phyloP scores from a whole-genome alignment of 2,329 filamentous ascomycete genomes.

The Diaporthe helianthi region DNA sequence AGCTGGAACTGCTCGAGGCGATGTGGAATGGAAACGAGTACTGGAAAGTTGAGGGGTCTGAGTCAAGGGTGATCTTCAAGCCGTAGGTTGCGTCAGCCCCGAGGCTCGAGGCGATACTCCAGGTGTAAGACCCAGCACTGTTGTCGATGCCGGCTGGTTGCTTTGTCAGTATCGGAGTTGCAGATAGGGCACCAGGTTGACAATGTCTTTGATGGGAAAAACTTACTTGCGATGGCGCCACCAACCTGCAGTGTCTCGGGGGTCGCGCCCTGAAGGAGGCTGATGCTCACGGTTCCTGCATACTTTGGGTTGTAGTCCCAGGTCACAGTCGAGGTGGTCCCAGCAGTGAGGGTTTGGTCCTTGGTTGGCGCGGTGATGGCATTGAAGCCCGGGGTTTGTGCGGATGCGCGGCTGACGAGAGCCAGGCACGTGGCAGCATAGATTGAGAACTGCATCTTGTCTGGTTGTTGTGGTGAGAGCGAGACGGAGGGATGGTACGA shows the following conservation, averaged over 20 bases:
- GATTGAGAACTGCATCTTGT: conserved; percentile 63
- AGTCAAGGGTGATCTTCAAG: conserved; percentile 60
- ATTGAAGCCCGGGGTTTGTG: conserved; percentile 64
- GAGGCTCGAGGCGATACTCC: conserved; percentile 56
- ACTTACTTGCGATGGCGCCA: conserved; percentile 58
- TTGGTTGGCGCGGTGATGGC: conserved; percentile 55
- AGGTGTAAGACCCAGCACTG: conserved; percentile 53
- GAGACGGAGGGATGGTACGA: not conserved
- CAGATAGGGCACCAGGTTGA: not conserved
- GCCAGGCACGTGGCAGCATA: conserved; percentile 58
- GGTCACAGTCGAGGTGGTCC: conserved; percentile 56
- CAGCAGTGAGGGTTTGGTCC: conserved; percentile 54
- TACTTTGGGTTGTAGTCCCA: conserved; percentile 55
- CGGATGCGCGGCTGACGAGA: conserved; percentile 57
- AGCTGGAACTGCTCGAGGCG: conserved; percentile 38
- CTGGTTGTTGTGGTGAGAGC: conserved; percentile 35
- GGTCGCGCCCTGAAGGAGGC: conserved; percentile 60
- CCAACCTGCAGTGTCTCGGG: conserved; percentile 51
- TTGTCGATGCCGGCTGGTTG: conserved; percentile 55
- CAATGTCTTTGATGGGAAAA: not conserved
- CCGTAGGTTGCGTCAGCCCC: conserved; percentile 61
- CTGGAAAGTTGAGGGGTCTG: conserved; percentile 60
- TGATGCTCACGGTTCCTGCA: conserved; percentile 56
- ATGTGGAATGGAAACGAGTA: conserved; percentile 69
- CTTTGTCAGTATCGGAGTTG: conserved; percentile 16